A percentile compares a stretch with the other conserved stretches of the same genome.
Conservation (phyloP, 192 early-diverging fungal genomes). For the Phlyctochytrium planicorne region DNA sequence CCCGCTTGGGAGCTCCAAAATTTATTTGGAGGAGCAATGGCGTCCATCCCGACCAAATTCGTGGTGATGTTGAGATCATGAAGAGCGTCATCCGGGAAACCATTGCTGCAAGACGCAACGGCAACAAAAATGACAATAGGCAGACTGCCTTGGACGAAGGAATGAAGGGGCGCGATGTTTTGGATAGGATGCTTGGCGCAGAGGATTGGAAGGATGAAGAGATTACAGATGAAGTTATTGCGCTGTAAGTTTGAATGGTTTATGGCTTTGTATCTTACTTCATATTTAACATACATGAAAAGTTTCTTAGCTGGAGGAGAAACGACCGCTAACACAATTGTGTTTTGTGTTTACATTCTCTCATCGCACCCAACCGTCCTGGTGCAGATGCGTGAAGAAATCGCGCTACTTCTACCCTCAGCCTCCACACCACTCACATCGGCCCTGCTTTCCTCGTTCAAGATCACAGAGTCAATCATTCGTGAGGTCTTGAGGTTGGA, state of each 20-base stretch:
- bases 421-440: neutral
- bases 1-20: neutral
- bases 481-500: slow-evolving; percentile 34
- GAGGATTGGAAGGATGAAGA: slow-evolving; percentile 33
- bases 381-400: neutral
- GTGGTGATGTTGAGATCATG: neutral
- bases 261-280: no score
- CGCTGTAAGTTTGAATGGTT: no score
- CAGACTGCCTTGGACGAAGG: no score
- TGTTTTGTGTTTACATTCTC: slow-evolving; percentile 24
- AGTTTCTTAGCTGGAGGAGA: slow-evolving; percentile 48
- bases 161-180: slow-evolving; percentile 25
- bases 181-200: slow-evolving; percentile 34
- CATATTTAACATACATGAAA: no score
- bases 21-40: neutral
- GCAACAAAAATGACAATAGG: slow-evolving; percentile 11
- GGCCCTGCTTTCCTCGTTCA: slow-evolving; percentile 29
- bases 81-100: neutral
- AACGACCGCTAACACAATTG: slow-evolving; percentile 43
- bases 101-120: neutral
- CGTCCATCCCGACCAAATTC: neutral
- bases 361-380: slow-evolving; percentile 17
- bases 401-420: no score
- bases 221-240: slow-evolving; percentile 39
- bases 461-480: slow-evolving; percentile 36